Evolutionary conservation across 805 yeast genomes (phyloP).

Genomic region (Wickerhamomyces ciferrii): DNA sequence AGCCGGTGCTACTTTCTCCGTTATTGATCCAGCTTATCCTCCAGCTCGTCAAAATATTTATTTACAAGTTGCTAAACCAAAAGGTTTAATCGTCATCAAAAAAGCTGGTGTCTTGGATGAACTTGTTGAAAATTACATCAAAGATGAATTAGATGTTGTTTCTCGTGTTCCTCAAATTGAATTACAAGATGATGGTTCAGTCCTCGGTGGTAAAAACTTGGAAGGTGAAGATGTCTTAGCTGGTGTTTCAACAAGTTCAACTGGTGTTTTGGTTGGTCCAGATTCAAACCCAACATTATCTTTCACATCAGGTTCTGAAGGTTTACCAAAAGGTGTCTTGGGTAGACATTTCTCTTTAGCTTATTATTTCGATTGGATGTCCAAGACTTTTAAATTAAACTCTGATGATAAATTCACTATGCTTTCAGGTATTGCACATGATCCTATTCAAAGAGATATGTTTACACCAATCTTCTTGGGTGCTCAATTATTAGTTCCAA

Average conservation of each 20-base stretch:
- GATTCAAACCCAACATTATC: constrained; percentile 96
- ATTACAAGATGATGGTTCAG: constrained; percentile 68
- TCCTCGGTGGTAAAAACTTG: constrained; percentile 50
- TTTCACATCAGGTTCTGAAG: constrained; percentile 97
- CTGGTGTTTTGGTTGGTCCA: constrained; percentile 94
- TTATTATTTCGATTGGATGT: constrained; percentile 99
- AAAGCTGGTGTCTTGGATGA: constrained; percentile 84
- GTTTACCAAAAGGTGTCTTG: constrained; percentile 96
- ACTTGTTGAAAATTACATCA: constrained; percentile 73
- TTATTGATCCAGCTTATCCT: constrained; percentile 98
- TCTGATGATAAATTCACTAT: constrained; percentile 88
- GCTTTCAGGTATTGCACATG: constrained; percentile 99
- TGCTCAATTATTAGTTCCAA: constrained; percentile 89
- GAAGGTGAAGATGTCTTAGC: constrained; percentile 44
- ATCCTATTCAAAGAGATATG: constrained; percentile 98
- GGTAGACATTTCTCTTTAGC: constrained; percentile 98
- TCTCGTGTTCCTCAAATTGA: constrained; percentile 75
- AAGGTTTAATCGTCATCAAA: constrained; percentile 81
- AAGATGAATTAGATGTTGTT: constrained; percentile 64
- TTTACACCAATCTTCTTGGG: constrained; percentile 96
- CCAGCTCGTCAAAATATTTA: constrained; percentile 96
- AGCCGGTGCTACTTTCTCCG: constrained; percentile 98
- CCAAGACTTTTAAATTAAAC: constrained; percentile 72
- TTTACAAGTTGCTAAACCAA: constrained; percentile 89
- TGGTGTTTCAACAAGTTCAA: constrained; percentile 46